Evolutionary conservation across 352 stramenopile genomes (phyloP), one percentile per base, ranked within the genome.

Genomic region (Pilasporangium apinafurcum): DNA sequence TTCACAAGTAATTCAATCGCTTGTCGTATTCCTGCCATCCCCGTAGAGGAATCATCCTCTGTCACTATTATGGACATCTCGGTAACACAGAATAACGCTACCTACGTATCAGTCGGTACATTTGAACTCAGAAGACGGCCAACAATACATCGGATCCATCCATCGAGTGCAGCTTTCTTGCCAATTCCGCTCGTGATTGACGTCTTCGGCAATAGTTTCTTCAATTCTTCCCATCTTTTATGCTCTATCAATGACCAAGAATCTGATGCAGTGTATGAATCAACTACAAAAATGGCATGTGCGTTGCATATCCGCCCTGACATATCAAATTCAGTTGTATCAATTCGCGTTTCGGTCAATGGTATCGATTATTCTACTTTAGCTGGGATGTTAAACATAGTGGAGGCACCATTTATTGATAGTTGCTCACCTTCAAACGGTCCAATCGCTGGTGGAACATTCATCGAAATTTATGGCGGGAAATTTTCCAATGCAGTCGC

Each of bases 151-250:
- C 51, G 60, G 8, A 24, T 69, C 25, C 56, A 33, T 8, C 57
- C 63, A 25, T 4, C 26, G 5, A 29, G 47, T 33, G 36, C 38
- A 9, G 47, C 61, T 20, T 37, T 47, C 8, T 42, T 31, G 3
- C 22, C 60, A 16, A 41, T 13, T 5, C 42, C 24, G 0, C 62
- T 65, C 48, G 4, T 38, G 8, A 26, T 74, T 24, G 42, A 62
- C 20, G 29, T 74, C 9, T 67, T 68, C 9, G 63, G 63, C 8
- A 43, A 51, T 33, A 26, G 65, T 21, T 70, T 74, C 24, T 43
- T 35, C 29, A 62, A 70, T 14, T 41, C 52, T 13, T 51, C 40
- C 13, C 37, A 39, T 12, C 21, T 69, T 0, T 43, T 26, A 14
- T 74, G 63, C 12, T 46, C n/a, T 7, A 33, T 67, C 22, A 51